These are phyloP conservation scores for Fraxinus excelsior DNA, from an alignment of 257 asterid species.

Conservation along the genomic window DNA sequence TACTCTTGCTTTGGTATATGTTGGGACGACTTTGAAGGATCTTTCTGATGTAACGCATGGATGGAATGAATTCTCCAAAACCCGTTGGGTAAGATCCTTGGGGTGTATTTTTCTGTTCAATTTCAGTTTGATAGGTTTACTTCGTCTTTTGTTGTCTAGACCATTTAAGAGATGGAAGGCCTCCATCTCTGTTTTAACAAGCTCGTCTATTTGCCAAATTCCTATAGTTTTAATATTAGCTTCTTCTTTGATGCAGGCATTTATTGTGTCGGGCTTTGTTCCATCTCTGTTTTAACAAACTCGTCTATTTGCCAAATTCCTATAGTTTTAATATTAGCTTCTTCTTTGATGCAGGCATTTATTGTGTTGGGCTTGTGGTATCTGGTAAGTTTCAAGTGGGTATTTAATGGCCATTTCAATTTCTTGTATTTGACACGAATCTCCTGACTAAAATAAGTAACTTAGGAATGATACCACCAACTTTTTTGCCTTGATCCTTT, in stretches of 20 bases:
- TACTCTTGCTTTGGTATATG: conserved; percentile 91
- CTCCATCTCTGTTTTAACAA: not conserved
- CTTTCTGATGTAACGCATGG: conserved; percentile 98
- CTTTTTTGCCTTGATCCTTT: not conserved
- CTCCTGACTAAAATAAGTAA: conserved; percentile 6
- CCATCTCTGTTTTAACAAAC: not conserved
- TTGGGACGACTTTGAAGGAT: conserved; percentile 96
- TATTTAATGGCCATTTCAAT: conserved; percentile 6
- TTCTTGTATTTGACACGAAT: not conserved
- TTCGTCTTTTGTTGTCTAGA: not conserved
- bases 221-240: conserved; percentile 28
- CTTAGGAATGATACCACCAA: not conserved
- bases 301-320: not conserved
- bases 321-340: conserved; percentile 28
- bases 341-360: conserved; percentile 66
- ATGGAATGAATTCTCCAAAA: conserved; percentile 81
- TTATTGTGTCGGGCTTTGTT: conserved; percentile 66
- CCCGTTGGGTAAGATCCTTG: conserved; percentile 73
- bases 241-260: conserved; percentile 63
- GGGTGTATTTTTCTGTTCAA: not conserved
- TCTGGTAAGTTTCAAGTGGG: conserved; percentile 71
- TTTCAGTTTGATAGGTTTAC: not conserved
- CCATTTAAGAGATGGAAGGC: conserved; percentile 3
- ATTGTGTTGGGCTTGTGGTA: conserved; percentile 58
- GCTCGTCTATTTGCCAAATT: not conserved